These are phyloP conservation scores for Lunasporangiospora selenospora DNA, from an alignment of 192 early-diverging fungal genomes.

Conservation along the genomic window DNA sequence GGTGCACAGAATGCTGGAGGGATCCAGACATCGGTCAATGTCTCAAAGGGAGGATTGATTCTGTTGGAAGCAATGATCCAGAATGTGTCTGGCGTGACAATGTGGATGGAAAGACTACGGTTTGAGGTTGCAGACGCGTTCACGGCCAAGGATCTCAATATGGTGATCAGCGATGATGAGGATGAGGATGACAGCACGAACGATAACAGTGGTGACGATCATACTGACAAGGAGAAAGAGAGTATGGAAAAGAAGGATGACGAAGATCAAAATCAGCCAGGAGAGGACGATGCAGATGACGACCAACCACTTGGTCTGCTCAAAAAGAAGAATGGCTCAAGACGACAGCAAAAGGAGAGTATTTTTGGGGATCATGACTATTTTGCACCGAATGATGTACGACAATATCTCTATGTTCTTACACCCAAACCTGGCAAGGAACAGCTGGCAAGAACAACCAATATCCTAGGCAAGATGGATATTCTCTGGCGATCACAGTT, in stretches of 20 bases:
- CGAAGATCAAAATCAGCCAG: not conserved
- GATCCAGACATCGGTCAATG: not conserved
- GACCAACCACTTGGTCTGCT: not conserved
- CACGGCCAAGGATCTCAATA: constrained; percentile 70
- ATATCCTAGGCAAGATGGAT: constrained; percentile 91
- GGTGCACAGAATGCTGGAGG: constrained; percentile 9
- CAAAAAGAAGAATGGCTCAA: not conserved
- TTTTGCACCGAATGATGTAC: constrained; percentile 79
- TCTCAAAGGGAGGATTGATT: constrained; percentile 60
- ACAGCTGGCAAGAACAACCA: constrained; percentile 69
- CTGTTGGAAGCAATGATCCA: constrained; percentile 95
- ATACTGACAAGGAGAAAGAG: constrained; percentile 6
- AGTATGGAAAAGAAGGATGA: constrained; percentile 30
- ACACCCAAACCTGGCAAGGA: constrained; percentile 66
- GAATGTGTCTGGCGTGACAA: constrained; percentile 77
- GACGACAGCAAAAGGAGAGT: constrained; percentile 13
- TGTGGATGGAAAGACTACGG: constrained; percentile 88
- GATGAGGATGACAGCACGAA: not conserved
- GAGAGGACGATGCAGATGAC: not conserved
- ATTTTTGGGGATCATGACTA: constrained; percentile 63
- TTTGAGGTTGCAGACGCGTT: constrained; percentile 87
- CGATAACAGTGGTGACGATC: constrained; percentile 13
- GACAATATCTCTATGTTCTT: constrained; percentile 93
- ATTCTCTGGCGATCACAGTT: constrained; percentile 94
- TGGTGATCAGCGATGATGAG: constrained; percentile 30